These are phyloP conservation scores for Xylaria venustula DNA, from an alignment of 495 filamentous ascomycete species.

Conservation along the genomic window DNA sequence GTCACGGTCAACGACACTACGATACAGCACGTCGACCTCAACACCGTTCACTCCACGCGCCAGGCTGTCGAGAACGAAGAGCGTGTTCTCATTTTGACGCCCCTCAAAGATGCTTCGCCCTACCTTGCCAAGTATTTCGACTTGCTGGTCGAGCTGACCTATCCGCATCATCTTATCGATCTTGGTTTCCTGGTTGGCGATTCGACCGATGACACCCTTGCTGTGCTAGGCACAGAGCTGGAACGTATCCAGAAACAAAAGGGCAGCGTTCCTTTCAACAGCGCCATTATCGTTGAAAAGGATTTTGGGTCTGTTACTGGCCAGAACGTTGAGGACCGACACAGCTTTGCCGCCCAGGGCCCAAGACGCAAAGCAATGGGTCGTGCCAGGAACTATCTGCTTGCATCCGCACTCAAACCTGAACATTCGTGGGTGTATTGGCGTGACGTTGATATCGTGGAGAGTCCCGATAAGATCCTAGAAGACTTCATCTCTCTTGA, in stretches of 20 bases:
- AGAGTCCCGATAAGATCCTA: slow-evolving; percentile 81
- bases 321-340: slow-evolving; percentile 77
- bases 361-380: slow-evolving; percentile 90
- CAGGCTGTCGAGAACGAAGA: slow-evolving; percentile 78
- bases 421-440: slow-evolving; percentile 99
- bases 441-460: slow-evolving; percentile 94
- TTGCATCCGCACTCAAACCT: slow-evolving; percentile 78
- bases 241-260: slow-evolving; percentile 82
- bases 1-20: slow-evolving; percentile 75
- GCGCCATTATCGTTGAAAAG: slow-evolving; percentile 80
- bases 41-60: slow-evolving; percentile 76
- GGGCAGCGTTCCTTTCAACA: slow-evolving; percentile 78
- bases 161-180: slow-evolving; percentile 94
- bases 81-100: slow-evolving; percentile 91
- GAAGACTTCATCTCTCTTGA: slow-evolving; percentile 96
- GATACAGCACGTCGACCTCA: slow-evolving; percentile 80
- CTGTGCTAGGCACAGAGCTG: slow-evolving; percentile 74
- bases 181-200: slow-evolving; percentile 93
- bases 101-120: slow-evolving; percentile 81
- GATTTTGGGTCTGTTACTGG: slow-evolving; percentile 73
- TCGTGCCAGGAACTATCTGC: slow-evolving; percentile 85
- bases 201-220: slow-evolving; percentile 83
- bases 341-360: slow-evolving; percentile 83
- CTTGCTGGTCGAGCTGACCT: slow-evolving; percentile 82
- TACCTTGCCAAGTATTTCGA: slow-evolving; percentile 90